phyloP scores from a whole-genome alignment of 768 basidiomycete species.

The Lentinula guzmanii region DNA sequence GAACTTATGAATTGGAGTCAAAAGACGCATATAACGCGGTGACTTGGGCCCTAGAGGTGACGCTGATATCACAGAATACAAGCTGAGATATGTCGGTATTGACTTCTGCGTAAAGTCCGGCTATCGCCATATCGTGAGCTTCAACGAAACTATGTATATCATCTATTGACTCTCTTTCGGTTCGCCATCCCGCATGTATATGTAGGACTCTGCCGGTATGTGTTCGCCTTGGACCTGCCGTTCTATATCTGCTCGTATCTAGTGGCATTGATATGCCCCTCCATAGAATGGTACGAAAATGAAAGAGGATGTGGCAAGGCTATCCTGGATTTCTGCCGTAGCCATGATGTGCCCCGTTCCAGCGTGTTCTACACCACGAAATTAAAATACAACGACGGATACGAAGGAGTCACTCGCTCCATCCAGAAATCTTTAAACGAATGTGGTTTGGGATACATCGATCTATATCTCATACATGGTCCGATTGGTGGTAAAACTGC shows the following conservation, averaged over 20 bases:
- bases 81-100: background rate
- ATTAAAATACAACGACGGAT: slow-evolving; percentile 51
- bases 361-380: slow-evolving; percentile 72
- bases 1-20: slow-evolving; percentile 52
- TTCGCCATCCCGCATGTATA: slow-evolving; percentile 1
- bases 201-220: slow-evolving; percentile 8
- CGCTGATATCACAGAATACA: slow-evolving; percentile 6
- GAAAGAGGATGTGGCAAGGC: slow-evolving; percentile 60
- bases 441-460: slow-evolving; percentile 58
- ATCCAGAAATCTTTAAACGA: slow-evolving; percentile 48
- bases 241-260: background rate
- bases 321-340: slow-evolving; percentile 47
- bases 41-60: slow-evolving; percentile 56
- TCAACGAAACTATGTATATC: background rate
- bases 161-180: background rate
- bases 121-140: slow-evolving; percentile 55
- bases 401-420: slow-evolving; percentile 38
- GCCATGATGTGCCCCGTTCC: slow-evolving; percentile 42
- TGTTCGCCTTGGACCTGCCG: background rate
- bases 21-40: slow-evolving; percentile 49
- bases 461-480: slow-evolving; percentile 67
- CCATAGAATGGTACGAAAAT: slow-evolving; percentile 55
- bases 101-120: slow-evolving; percentile 35
- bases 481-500: slow-evolving; percentile 56
- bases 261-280: slow-evolving; percentile 24